A percentile compares a stretch with the other conserved stretches of the same genome.
Evolutionary conservation across 139 green algal genomes (phyloP).

Genomic region (Coelastrella sp.): DNA sequence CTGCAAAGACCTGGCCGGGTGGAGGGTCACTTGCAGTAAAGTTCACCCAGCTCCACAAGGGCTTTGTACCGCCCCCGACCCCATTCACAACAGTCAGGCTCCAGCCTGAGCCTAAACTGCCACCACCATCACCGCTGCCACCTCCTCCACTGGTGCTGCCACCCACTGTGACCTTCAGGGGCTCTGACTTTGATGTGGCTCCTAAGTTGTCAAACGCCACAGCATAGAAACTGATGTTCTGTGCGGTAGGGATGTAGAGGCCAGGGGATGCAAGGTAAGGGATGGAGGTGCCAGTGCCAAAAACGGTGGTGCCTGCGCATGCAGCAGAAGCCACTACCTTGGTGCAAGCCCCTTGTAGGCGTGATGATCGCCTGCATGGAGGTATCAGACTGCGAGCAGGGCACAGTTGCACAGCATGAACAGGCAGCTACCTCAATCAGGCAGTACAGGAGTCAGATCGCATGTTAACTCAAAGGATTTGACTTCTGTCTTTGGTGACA

Average conservation of each 20-base stretch:
- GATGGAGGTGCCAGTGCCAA: not conserved
- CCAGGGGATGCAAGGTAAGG: not conserved
- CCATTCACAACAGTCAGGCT: not conserved
- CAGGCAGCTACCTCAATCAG: not conserved
- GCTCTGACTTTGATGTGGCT: not conserved
- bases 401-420: not conserved
- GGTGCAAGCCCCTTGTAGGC: not conserved
- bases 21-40: not conserved
- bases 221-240: not conserved
- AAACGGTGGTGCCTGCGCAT: not conserved
- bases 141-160: not conserved
- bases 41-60: not conserved
- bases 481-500: not conserved
- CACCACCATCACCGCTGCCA: no score
- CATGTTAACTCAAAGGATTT: not conserved
- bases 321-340: not conserved
- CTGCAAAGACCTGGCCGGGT: conserved; percentile 8
- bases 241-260: not conserved
- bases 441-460: not conserved
- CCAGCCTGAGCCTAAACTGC: not conserved
- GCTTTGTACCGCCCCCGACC: not conserved
- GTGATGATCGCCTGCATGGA: not conserved
- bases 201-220: not conserved
- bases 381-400: not conserved
- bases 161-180: not conserved